A percentile compares a stretch with the other conserved stretches of the same genome.
Evolutionary conservation across 2,329 filamentous ascomycete genomes (phyloP).

Genomic region (Beauveria asiatica): DNA sequence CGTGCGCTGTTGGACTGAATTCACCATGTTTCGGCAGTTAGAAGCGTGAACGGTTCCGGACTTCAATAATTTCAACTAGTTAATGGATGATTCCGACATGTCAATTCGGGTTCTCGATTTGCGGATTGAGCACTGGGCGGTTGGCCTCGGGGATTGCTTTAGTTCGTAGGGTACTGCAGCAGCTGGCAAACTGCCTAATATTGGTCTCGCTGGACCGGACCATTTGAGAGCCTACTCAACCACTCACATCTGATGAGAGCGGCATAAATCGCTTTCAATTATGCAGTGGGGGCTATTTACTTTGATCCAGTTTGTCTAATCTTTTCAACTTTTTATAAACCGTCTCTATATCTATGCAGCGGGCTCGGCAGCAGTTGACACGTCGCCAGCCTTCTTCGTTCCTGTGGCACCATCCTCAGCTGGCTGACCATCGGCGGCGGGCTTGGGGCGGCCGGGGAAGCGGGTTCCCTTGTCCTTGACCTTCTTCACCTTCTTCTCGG

Average conservation of each 20-base stretch:
- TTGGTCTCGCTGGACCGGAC: too few relatives aligned
- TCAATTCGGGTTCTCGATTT: too few relatives aligned
- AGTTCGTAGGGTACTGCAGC: not conserved
- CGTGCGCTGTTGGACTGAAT: not conserved
- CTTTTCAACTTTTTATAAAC: not conserved
- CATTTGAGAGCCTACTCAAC: not conserved
- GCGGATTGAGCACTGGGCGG: too few relatives aligned
- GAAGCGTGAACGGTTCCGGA: not conserved
- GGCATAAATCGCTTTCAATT: not conserved
- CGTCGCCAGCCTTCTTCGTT: not conserved
- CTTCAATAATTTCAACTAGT: too few relatives aligned
- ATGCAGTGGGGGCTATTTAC: not conserved
- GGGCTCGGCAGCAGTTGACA: not conserved
- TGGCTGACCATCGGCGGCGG: not conserved
- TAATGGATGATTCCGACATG: too few relatives aligned
- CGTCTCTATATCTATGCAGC: not conserved
- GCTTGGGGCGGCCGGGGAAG: constrained; percentile 39
- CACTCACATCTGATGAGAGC: not conserved
- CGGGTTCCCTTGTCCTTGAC: constrained; percentile 66
- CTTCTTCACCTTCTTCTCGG: constrained; percentile 65
- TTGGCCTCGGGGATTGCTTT: too few relatives aligned
- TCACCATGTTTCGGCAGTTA: not conserved
- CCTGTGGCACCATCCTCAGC: not conserved
- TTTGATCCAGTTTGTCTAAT: not conserved
- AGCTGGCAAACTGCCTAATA: not conserved